Percentiles rank a stretch among this genome's conserved stretches.
phyloP scores from a whole-genome alignment of 306 rosid genomes.

The Rosa chinensis region DNA sequence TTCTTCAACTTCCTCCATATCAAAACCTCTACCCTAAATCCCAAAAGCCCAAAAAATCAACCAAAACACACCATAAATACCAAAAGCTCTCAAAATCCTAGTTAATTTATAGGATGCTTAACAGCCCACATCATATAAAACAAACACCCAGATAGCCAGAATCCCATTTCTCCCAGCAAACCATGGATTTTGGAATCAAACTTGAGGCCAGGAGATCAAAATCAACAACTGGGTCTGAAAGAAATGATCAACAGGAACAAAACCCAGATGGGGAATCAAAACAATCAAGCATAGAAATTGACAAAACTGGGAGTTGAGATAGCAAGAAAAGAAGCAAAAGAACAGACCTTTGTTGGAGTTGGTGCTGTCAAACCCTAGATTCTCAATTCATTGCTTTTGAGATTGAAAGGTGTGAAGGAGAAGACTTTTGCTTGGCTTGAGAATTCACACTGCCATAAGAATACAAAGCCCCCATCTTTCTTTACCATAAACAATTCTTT shows the following conservation, averaged over 20 bases:
- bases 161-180: constrained; percentile 45
- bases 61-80: constrained; percentile 28
- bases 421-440: constrained; percentile 63
- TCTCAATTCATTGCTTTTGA: constrained; percentile 58
- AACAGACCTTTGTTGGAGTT: constrained; percentile 63
- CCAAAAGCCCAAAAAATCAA: constrained; percentile 27
- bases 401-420: constrained; percentile 72
- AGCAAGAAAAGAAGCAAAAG: constrained; percentile 41
- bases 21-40: constrained; percentile 28
- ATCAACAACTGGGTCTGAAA: constrained; percentile 33
- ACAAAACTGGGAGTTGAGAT: constrained; percentile 28
- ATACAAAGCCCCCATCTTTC: constrained; percentile 63
- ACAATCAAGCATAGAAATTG: constrained; percentile 16
- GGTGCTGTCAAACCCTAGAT: constrained; percentile 84
- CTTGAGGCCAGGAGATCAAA: constrained; percentile 35
- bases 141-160: constrained; percentile 36
- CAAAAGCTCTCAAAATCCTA: constrained; percentile 23
- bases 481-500: constrained; percentile 16
- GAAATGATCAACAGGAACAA: neutral
- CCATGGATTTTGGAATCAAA: constrained; percentile 14
- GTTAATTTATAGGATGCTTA: constrained; percentile 37
- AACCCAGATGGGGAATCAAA: constrained; percentile 31
- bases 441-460: constrained; percentile 58
- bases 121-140: constrained; percentile 30
- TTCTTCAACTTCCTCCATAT: constrained; percentile 81